Base-by-base conservation (phyloP, 2,329 filamentous ascomycete genomes). In the Xylariales sp. region DNA sequence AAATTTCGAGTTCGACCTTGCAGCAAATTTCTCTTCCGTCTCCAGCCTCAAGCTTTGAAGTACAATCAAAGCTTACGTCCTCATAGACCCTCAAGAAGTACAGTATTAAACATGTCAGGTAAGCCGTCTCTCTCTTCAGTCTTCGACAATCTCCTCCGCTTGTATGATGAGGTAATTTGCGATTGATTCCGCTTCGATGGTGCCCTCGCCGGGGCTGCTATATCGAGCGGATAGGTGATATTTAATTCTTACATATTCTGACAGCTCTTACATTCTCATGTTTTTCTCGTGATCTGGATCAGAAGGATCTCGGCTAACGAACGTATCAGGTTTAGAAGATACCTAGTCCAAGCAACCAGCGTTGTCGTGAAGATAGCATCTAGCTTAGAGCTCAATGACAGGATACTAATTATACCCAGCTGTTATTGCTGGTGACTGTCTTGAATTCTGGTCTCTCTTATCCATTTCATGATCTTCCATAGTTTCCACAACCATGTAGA, bases 161-260 rank as follows among this genome's bases (percentile, higher is more conserved):
- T 55, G 55, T 53, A 84, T 87, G 90, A 95, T 95, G 89, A 85
- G 74, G 86, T 88, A 95, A 95, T 96, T 96, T 96, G 89, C 90
- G 89, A 91, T 91, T 94, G 89, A 96, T 85, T 78, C 74, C 70
- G 66, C 66, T 66, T 72, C 71, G 81, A 80, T 90, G 88, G 88
- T 76, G 71, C 86, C 81, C 88, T 84, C 85, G 89, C 90, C 89
- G 80, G 89, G 81, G 86, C 76, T 73, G 85, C 83, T 76, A 84
- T 83, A 89, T 82, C 84, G 74, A 70, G 62, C 69, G 71, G 76
- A 70, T 63, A 78, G 65, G 73, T 95, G 89, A 95, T 86, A 94
- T 87, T 89, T 69, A 82, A 80, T 81, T 91, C 89, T 95, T 95
- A 95, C 89, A 95, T 95, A 95, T 95, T 88, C 89, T 95, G 89